Evolutionary conservation across 352 stramenopile species (phyloP).

Genomic region (Elongisporangium undulatum): DNA sequence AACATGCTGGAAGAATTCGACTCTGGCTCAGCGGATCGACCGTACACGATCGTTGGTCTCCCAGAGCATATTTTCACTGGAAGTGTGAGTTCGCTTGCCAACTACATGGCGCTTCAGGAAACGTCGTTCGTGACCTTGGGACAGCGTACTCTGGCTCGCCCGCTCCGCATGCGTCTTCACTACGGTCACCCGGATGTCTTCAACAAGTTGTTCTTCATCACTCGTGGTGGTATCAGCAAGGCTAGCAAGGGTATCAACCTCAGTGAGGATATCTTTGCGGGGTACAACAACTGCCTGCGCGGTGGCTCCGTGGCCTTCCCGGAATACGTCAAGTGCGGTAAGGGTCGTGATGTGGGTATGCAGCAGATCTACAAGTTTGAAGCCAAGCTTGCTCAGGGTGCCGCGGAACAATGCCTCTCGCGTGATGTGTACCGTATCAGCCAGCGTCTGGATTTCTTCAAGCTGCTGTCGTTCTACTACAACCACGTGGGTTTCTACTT

Average conservation of each 20-base stretch:
- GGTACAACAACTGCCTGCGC: conserved; percentile 98
- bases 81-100: conserved; percentile 97
- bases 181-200: conserved; percentile 99
- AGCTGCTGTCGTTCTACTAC: conserved; percentile 99
- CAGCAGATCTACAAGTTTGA: conserved; percentile 99
- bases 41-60: conserved; percentile 96
- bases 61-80: conserved; percentile 99
- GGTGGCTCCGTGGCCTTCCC: conserved; percentile 96
- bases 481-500: conserved; percentile 99
- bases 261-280: conserved; percentile 99
- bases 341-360: conserved; percentile 99
- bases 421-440: conserved; percentile 97
- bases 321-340: conserved; percentile 99
- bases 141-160: conserved; percentile 95
- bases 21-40: conserved; percentile 53
- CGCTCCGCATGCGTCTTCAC: conserved; percentile 95
- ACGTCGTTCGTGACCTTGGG: conserved; percentile 98
- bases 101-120: conserved; percentile 99
- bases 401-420: conserved; percentile 97
- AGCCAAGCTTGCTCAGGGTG: conserved; percentile 96
- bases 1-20: conserved; percentile 99
- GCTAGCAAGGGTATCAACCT: conserved; percentile 99
- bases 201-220: conserved; percentile 99
- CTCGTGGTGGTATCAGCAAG: conserved; percentile 97
- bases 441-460: conserved; percentile 97